Evolutionary conservation across 164 flowering plant genomes (phyloP), one percentile per base, ranked within the genome.

Genomic region (Taxillus chinensis): DNA sequence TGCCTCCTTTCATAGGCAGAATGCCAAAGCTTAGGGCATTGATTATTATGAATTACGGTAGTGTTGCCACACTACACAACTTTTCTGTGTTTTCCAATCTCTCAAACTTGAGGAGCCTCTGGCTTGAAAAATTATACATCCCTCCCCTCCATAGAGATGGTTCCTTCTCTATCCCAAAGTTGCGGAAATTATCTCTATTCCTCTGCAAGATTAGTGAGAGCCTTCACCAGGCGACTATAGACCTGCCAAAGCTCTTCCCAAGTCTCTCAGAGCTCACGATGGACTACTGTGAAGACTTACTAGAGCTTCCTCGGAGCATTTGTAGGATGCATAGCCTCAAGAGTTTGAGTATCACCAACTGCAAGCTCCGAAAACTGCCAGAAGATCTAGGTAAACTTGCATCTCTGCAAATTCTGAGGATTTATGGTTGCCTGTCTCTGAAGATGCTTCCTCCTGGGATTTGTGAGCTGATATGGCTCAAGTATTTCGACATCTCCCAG

Each of bases 1-100:
- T 86, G 37, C 95, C 97, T 59, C 82, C 92, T 39, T 90, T 90
- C 68, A 72, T 90, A 2, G 61, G 62, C 7, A 67, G 64, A 55
- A 86, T 90, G 95, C 84, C 86, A 39, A 79, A 77, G 60, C 91
- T 90, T 3, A 73, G 85, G 60, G 81, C 83, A 46, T 62, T 90
- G 6, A 67, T 87, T 3, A 37, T 86, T 3, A 71, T 83, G 14
- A 90, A 90, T 63, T 56, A 80, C 50, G 67, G 80, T 62, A 42
- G 73, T 2, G 67, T 45, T 37, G 78, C 95, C 17, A 51, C 66
- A 13, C 79, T 87, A 9, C 55, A 70, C 42, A 82, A 86, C 52
- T 58, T 74, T 13, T 68, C 83, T 37, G 81, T 76, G 5, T 78
- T 84, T 45, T 14, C 71, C 7, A 71, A 69, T 55, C 46, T 83